These are phyloP conservation scores for Steccherinum ochraceum DNA, from an alignment of 768 basidiomycete genomes.

Conservation along the genomic window DNA sequence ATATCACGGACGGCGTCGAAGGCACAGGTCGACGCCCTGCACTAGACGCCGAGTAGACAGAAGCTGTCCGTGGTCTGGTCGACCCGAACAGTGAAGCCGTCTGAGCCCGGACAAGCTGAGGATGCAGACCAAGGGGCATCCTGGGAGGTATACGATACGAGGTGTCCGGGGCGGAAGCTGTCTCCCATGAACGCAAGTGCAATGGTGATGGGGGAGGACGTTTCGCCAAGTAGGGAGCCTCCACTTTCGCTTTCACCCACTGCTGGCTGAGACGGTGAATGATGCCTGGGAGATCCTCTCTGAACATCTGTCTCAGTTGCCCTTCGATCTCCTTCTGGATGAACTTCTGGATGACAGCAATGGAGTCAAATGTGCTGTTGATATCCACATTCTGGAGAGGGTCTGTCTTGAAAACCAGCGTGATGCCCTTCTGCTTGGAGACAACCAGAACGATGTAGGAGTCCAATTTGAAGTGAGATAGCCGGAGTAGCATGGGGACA, in stretches of 20 bases:
- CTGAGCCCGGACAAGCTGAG: constrained; percentile 11
- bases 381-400: constrained; percentile 97
- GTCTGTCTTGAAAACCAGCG: constrained; percentile 99
- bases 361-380: constrained; percentile 95
- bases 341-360: constrained; percentile 96
- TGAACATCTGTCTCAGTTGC: constrained; percentile 95
- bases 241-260: constrained; percentile 93
- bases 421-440: constrained; percentile 96
- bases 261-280: constrained; percentile 94
- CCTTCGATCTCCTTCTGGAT: constrained; percentile 97
- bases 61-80: constrained; percentile 15
- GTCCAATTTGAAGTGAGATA: constrained; percentile 90
- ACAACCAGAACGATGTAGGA: constrained; percentile 98
- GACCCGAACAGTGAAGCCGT: constrained; percentile 1
- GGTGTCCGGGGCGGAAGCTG: constrained; percentile 14
- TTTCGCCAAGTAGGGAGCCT: constrained; percentile 78
- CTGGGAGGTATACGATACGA: constrained; percentile 13
- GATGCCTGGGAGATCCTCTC: constrained; percentile 93
- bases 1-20: constrained; percentile 4
- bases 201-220: constrained; percentile 28
- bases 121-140: constrained; percentile 10
- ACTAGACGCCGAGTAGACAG: constrained; percentile 16
- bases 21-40: constrained; percentile 14
- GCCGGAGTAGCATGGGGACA: constrained; percentile 95
- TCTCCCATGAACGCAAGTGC: constrained; percentile 11